Conservation (phyloP, 1,284 basidiomycete genomes). For the Tilletia setariae region DNA sequence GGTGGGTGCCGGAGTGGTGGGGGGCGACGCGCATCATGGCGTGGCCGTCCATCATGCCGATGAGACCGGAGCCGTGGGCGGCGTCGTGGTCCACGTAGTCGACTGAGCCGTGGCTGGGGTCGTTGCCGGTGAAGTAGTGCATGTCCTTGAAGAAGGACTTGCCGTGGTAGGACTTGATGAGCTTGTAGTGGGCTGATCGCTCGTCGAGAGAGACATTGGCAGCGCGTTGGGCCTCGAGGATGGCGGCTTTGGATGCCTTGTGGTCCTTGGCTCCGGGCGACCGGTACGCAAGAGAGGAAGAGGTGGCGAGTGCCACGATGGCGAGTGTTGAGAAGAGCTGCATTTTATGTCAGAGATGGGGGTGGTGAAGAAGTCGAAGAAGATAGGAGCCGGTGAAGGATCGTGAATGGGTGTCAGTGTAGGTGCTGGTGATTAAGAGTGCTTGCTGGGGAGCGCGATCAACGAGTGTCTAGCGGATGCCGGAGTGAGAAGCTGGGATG, state of each 20-base stretch:
- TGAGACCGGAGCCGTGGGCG: constrained; percentile 27
- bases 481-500: background rate
- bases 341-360: background rate
- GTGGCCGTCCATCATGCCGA: constrained; percentile 34
- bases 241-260: background rate
- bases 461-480: background rate
- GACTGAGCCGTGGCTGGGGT: constrained; percentile 40
- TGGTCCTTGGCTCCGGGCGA: background rate
- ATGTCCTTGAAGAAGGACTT: constrained; percentile 41
- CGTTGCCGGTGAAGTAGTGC: constrained; percentile 38
- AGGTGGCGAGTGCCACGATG: background rate
- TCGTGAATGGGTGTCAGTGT: no score
- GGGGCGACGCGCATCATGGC: constrained; percentile 34
- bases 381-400: background rate
- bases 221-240: constrained; percentile 9
- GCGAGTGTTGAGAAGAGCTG: background rate
- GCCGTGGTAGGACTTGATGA: constrained; percentile 24
- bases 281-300: background rate
- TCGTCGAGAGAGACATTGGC: background rate
- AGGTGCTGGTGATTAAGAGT: no score
- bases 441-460: background rate
- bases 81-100: constrained; percentile 28
- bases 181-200: constrained; percentile 1
- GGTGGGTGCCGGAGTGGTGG: constrained; percentile 15
- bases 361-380: background rate